Evolutionary conservation across 176 grass and related monocot genomes (phyloP), one percentile per base, ranked within the genome.

Genomic region (bread wheat (Triticum aestivum)): DNA sequence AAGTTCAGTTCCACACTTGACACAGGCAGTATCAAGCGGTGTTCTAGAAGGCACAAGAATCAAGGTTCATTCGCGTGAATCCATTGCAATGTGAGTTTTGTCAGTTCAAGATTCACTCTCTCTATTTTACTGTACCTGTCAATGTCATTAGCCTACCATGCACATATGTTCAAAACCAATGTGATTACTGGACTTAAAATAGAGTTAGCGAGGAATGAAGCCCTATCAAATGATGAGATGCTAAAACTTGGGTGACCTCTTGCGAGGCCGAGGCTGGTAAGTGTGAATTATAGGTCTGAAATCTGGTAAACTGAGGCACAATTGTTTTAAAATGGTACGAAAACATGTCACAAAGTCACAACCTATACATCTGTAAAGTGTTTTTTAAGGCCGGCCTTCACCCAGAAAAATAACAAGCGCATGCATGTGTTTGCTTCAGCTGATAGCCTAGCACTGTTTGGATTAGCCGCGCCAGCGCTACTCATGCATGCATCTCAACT

Each of bases 401-500:
- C 35, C 38, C 15, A 39, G 26, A 26, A 37, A 58, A 30, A 47
- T 4, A 8, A 23, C 15, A 86, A 24, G 15, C 14, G 5, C 67
- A 51, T 63, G 5, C 67, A 37, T 64, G 66, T 73, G 13, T 65
- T 20, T 30, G 23, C 68, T 73, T 61, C 34, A 83, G 61, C 61
- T 72, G 24, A 5, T 29, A 56, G 80, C 4, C 21, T 54, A 24
- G 52, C 12, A 69, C 44, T 3, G 23, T 30, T 37, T 3, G 26
- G 58, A 27, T 65, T 30, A 21, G 63, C 9, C 14, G 10, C 34
- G 14, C 49, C 51, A 2, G 15, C 51, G 51, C 51, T 54, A 33
- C 45, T 18, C 86, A 65, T 64, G 80, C 72, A 37, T 70, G 42
- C 65, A 51, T 17, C 84, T 86, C 54, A 78, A 65, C 54, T 34